A percentile compares a stretch with the other conserved stretches of the same genome.
phyloP scores from a whole-genome alignment of 208 protist genomes.

The Porcisia deanei region DNA sequence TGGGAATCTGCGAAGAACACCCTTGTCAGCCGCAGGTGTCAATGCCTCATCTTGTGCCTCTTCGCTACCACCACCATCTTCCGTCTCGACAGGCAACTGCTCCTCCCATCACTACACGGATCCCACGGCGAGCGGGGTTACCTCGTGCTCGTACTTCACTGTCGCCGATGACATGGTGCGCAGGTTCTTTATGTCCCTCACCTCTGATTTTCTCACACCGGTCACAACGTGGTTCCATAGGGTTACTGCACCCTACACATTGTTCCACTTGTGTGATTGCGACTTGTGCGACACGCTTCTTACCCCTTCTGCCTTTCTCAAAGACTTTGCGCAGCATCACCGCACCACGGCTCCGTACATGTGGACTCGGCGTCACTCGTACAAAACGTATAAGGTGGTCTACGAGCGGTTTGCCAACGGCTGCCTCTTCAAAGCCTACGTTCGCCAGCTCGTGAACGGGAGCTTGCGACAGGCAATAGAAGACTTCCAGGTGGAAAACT shows the following conservation, averaged over 20 bases:
- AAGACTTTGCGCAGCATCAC: conserved; percentile 58
- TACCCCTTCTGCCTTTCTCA: conserved; percentile 64
- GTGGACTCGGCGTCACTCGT: conserved; percentile 51
- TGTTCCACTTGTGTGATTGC: conserved; percentile 76
- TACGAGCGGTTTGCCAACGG: conserved; percentile 82
- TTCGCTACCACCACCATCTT: neutral
- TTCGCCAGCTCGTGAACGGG: conserved; percentile 61
- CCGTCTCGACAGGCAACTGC: neutral
- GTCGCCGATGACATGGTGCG: conserved; percentile 82
- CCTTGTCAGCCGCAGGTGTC: conserved; percentile 2
- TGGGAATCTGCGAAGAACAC: conserved; percentile 9
- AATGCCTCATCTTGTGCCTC: neutral
- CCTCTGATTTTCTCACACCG: conserved; percentile 80
- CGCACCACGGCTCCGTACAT: conserved; percentile 60
- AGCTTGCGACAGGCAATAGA: conserved; percentile 50
- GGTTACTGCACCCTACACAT: conserved; percentile 34
- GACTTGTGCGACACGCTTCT: conserved; percentile 36
- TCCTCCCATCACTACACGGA: neutral
- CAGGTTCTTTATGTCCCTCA: conserved; percentile 88
- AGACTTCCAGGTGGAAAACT: conserved; percentile 58
- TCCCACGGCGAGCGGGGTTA: conserved; percentile 16
- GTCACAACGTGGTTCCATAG: conserved; percentile 65
- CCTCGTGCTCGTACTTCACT: conserved; percentile 58
- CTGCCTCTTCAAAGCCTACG: conserved; percentile 59
- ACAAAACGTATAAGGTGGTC: conserved; percentile 75